A percentile compares a stretch with the other conserved stretches of the same genome.
Evolutionary conservation across 371 early-diverging fungal genomes (phyloP).

Genomic region (Capniomyces stellatus): DNA sequence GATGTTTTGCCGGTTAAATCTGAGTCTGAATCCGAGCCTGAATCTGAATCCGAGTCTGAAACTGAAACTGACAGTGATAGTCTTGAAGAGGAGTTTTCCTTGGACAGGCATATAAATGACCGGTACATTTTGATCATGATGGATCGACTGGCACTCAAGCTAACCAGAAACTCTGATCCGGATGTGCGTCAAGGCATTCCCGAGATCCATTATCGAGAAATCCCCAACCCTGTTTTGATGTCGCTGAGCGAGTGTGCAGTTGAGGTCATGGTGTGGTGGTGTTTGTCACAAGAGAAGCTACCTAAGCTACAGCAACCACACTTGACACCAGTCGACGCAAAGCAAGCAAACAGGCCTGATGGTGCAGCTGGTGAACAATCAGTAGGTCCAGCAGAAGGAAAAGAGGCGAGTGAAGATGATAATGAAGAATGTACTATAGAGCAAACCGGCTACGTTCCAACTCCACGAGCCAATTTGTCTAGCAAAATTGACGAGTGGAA

Average conservation of each 20-base stretch:
- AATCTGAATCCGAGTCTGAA: not conserved
- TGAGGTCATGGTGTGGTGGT: slow-evolving; percentile 38
- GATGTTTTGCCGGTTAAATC: not conserved
- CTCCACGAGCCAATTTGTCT: not conserved
- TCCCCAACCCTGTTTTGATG: slow-evolving; percentile 50
- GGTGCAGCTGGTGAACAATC: too few species aligned
- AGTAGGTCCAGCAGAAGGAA: not conserved
- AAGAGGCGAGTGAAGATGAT: not conserved
- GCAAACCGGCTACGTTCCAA: too few species aligned
- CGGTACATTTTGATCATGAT: slow-evolving; percentile 8
- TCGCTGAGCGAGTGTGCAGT: slow-evolving; percentile 43
- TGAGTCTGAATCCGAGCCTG: not conserved
- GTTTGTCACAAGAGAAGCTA: slow-evolving; percentile 11
- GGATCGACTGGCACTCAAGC: slow-evolving; percentile 7
- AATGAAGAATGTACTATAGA: not conserved
- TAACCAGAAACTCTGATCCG: slow-evolving; percentile 8
- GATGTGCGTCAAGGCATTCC: slow-evolving; percentile 34
- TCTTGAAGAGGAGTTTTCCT: not conserved
- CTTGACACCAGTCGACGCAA: not conserved
- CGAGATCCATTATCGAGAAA: slow-evolving; percentile 59
- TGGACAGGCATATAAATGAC: slow-evolving; percentile 2
- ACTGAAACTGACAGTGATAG: not conserved
- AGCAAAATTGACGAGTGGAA: slow-evolving; percentile 10
- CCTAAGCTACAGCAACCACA: not conserved
- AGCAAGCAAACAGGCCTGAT: not conserved